Evolutionary conservation across 495 filamentous ascomycete genomes (phyloP).

Genomic region (Xylaria bambusicola): DNA sequence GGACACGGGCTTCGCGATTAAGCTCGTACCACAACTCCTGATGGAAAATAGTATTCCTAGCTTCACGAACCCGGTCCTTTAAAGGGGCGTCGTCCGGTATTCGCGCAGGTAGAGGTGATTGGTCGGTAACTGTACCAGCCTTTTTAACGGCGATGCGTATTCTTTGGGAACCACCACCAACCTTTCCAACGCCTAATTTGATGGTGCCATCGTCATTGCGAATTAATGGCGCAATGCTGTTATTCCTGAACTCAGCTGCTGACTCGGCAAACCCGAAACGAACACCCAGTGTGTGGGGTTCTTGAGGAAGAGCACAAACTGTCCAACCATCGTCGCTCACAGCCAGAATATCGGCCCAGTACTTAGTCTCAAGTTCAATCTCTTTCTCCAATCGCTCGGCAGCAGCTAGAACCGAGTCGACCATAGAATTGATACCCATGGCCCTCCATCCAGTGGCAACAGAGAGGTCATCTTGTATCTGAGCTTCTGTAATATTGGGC

Average conservation of each 20-base stretch:
- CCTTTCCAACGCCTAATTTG: conserved; percentile 68
- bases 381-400: conserved; percentile 73
- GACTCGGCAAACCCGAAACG: conserved; percentile 88
- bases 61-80: conserved; percentile 72
- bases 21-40: conserved; percentile 95
- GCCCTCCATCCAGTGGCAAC: conserved; percentile 78
- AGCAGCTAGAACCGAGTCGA: conserved; percentile 71
- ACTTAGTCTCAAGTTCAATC: conserved; percentile 74
- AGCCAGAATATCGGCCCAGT: conserved; percentile 83
- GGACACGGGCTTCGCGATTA: conserved; percentile 71
- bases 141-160: conserved; percentile 63
- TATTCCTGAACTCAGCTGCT: conserved; percentile 71
- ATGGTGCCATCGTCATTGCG: conserved; percentile 74
- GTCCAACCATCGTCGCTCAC: conserved; percentile 85
- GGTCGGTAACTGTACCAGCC: conserved; percentile 51
- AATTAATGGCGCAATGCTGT: conserved; percentile 75
- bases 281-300: conserved; percentile 75
- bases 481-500: conserved; percentile 54
- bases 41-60: conserved; percentile 84
- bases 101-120: conserved; percentile 46
- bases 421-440: conserved; percentile 71
- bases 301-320: conserved; percentile 69
- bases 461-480: conserved; percentile 56
- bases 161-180: conserved; percentile 55
- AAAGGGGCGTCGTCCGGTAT: conserved; percentile 40